Percentiles rank a stretch among this genome's conserved stretches.
These are phyloP conservation scores for Letharia columbiana DNA, from an alignment of 495 filamentous ascomycete genomes.

Conservation along the genomic window DNA sequence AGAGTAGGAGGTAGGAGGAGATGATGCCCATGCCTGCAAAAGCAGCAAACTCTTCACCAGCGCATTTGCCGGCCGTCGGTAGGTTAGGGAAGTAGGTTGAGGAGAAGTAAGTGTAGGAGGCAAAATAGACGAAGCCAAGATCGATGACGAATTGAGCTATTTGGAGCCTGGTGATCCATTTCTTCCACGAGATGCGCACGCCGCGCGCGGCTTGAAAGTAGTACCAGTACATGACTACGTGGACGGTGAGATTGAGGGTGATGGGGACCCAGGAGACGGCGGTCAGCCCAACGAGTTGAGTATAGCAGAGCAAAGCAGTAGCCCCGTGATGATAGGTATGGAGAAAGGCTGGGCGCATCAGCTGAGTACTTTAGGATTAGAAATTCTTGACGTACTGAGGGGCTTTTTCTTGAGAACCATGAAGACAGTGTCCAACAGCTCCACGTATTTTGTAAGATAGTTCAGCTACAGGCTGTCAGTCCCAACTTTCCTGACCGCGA, in stretches of 20 bases:
- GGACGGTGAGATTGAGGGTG: constrained; percentile 57
- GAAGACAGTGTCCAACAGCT: constrained; percentile 62
- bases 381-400: constrained; percentile 37
- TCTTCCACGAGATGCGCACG: constrained; percentile 53
- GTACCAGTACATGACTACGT: constrained; percentile 66
- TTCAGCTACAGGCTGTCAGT: constrained; percentile 44
- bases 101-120: constrained; percentile 91
- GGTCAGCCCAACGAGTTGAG: constrained; percentile 59
- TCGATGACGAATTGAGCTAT: constrained; percentile 53
- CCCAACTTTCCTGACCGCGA: not conserved
- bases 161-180: constrained; percentile 51
- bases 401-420: constrained; percentile 69
- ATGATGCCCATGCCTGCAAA: constrained; percentile 88
- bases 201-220: constrained; percentile 54
- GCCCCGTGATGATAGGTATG: constrained; percentile 71
- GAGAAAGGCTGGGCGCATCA: constrained; percentile 47
- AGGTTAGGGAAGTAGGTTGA: constrained; percentile 82
- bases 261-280: constrained; percentile 62
- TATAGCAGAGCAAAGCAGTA: constrained; percentile 63
- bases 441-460: constrained; percentile 65
- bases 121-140: constrained; percentile 82
- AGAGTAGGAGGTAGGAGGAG: constrained; percentile 88
- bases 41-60: constrained; percentile 95
- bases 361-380: not conserved
- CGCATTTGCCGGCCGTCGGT: constrained; percentile 75